phyloP scores from a whole-genome alignment of 2,329 filamentous ascomycete genomes.

The Paecilomyces niveus region DNA sequence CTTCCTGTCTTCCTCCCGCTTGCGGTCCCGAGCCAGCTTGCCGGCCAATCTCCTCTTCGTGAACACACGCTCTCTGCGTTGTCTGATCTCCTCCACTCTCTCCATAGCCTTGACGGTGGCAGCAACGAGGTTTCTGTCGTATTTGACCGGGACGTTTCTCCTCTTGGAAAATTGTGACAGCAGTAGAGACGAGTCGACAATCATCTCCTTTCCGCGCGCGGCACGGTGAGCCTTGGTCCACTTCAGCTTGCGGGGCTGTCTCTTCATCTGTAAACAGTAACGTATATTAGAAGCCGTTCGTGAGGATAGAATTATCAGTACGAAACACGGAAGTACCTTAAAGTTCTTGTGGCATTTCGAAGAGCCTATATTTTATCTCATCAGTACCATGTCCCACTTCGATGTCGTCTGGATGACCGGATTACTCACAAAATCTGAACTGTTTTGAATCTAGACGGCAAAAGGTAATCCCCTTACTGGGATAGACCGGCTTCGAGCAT shows the following conservation, averaged over 20 bases:
- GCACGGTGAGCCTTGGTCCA: slow-evolving; percentile 94
- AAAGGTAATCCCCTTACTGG: slow-evolving; percentile 60
- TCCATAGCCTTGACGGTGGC: slow-evolving; percentile 91
- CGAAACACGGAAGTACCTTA: slow-evolving; percentile 42
- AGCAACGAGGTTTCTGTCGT: slow-evolving; percentile 84
- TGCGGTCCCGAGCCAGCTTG: slow-evolving; percentile 64
- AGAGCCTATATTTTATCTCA: slow-evolving; percentile 26
- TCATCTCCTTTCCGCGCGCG: slow-evolving; percentile 78
- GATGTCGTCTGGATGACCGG: neutral
- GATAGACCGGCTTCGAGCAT: slow-evolving; percentile 62
- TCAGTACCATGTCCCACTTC: neutral
- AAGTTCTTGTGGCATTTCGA: slow-evolving; percentile 69
- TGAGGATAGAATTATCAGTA: neutral
- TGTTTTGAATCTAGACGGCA: slow-evolving; percentile 59
- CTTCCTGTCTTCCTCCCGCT: slow-evolving; percentile 74
- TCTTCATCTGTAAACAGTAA: slow-evolving; percentile 62
- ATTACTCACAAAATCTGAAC: slow-evolving; percentile 53
- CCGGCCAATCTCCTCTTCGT: slow-evolving; percentile 91
- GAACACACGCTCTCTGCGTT: slow-evolving; percentile 78
- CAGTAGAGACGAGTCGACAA: slow-evolving; percentile 80
- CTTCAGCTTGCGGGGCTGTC: slow-evolving; percentile 91
- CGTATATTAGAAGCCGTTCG: neutral
- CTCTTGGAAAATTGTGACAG: slow-evolving; percentile 71
- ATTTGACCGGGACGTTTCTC: slow-evolving; percentile 89
- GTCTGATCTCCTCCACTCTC: slow-evolving; percentile 76